phyloP scores from a whole-genome alignment of 2,329 filamentous ascomycete species.

The Pseudogymnoascus sp. region DNA sequence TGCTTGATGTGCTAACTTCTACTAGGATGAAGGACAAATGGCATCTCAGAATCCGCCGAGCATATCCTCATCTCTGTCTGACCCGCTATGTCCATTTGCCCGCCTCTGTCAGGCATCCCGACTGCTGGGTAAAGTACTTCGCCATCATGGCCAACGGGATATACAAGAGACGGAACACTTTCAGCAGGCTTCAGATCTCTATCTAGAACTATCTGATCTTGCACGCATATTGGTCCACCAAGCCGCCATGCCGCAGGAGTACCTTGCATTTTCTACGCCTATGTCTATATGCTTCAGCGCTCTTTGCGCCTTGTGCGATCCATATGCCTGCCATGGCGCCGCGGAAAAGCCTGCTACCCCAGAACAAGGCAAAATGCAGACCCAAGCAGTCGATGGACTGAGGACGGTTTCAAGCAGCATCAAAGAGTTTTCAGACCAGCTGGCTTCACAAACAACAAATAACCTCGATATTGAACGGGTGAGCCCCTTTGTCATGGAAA shows the following conservation, averaged over 20 bases:
- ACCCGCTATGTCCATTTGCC: conserved; percentile 42
- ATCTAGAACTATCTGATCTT: conserved; percentile 22
- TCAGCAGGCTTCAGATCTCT: conserved; percentile 22
- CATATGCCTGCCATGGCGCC: conserved; percentile 30
- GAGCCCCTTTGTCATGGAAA: conserved; percentile 33
- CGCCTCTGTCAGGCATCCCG: conserved; percentile 38
- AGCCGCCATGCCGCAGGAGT: conserved; percentile 19
- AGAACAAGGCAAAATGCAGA: conserved; percentile 28
- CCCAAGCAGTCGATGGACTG: conserved; percentile 29
- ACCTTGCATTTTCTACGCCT: conserved; percentile 21
- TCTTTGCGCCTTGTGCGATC: conserved; percentile 31
- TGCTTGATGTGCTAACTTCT: background rate
- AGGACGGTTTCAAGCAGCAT: conserved; percentile 26
- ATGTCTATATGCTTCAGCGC: conserved; percentile 25
- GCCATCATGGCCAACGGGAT: conserved; percentile 24
- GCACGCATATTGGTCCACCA: conserved; percentile 23
- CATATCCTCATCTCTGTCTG: conserved; percentile 33
- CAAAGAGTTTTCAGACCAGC: conserved; percentile 25
- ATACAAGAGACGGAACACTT: conserved; percentile 20
- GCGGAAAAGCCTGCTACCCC: conserved; percentile 14
- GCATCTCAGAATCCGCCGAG: conserved; percentile 23
- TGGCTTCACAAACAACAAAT: conserved; percentile 19
- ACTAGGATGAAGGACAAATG: conserved; percentile 33
- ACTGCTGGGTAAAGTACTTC: conserved; percentile 30
- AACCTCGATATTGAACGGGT: conserved; percentile 25